Conservation (phyloP, 345 rosid species). For the Eucalyptus regnans region DNA sequence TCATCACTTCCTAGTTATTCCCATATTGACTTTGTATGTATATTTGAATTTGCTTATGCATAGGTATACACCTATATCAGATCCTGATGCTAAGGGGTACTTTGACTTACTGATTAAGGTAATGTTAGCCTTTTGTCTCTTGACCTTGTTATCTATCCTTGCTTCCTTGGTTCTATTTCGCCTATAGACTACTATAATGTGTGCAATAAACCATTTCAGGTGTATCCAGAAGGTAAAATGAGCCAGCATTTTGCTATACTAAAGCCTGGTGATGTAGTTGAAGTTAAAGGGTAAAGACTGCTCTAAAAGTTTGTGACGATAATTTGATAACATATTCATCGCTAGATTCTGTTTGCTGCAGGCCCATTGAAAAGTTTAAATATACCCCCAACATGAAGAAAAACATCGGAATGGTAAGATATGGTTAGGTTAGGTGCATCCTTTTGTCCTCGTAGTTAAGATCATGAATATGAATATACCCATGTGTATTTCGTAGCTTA, state of each 20-base stretch:
- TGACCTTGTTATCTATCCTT: not conserved
- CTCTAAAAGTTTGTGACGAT: not conserved
- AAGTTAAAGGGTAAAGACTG: slow-evolving; percentile 70
- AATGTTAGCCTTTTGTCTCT: not conserved
- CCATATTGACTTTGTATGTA: not conserved
- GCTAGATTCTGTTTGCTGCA: slow-evolving; percentile 23
- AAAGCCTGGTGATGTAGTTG: slow-evolving; percentile 84
- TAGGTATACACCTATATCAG: slow-evolving; percentile 97
- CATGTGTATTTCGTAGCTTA: not conserved
- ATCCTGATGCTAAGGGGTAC: slow-evolving; percentile 76
- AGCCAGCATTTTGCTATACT: slow-evolving; percentile 94
- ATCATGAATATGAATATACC: not conserved
- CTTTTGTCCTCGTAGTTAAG: not conserved
- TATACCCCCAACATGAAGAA: slow-evolving; percentile 94
- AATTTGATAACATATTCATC: not conserved
- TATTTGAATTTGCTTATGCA: not conserved
- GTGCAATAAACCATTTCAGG: slow-evolving; percentile 27
- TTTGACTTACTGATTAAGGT: slow-evolving; percentile 94
- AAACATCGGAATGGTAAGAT: slow-evolving; percentile 88
- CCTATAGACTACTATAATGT: not conserved
- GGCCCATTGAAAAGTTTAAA: slow-evolving; percentile 87
- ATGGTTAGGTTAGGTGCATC: slow-evolving; percentile 3
- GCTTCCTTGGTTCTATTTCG: not conserved
- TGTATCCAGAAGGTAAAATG: slow-evolving; percentile 96
- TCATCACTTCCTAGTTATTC: not conserved